Base-by-base conservation (phyloP, 495 filamentous ascomycete genomes). In the Gamarada debralockiae region DNA sequence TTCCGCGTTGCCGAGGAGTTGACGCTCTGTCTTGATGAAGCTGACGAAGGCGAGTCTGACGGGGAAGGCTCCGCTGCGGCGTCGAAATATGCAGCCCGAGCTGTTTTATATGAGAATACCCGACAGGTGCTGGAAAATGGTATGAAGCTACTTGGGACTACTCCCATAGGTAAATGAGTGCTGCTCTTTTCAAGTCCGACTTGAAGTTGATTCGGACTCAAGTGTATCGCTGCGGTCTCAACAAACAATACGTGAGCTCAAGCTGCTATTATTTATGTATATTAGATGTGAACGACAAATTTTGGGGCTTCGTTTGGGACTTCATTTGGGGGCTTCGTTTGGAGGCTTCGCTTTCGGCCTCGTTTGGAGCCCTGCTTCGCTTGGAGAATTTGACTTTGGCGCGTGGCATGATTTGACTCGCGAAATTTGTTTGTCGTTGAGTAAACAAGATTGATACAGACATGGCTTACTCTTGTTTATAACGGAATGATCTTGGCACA, bases 121-220 rank as follows among this genome's bases (percentile, higher is more conserved):
- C 68, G 80, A 55, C 75, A 80, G 55, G 80, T 84, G 4, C 59
- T 83, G 52, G 56, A 79, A 66, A 83, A 82, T 61, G 81, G 80
- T 15, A 81, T 84, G 80, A 69, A 68, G 53, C 62, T 84, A 49
- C 70, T 84, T 49, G 80, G 80, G 24, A 29, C 23, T 25, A 50
- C 13, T 12, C 34, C 21, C 37, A 15, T 39, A 4, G n/a, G 18
- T 15, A 39, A 39, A 39, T 70, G 62, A 22, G 5, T 39, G 37
- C n/a, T 20, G 4, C 37, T 39, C 14, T 39, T 20, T 15, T 20
- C 4, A 15, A 7, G 6, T 39, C 4, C 14, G 37, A 39, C 4
- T 20, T 39, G 37, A 39, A 34, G 31, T 34, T n/a, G 31, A 34
- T 34, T 34, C 31, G n/a, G 18, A n/a, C 6, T 15, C 37, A 39